phyloP scores from a whole-genome alignment of 306 rosid species.

The Parietaria judaica region DNA sequence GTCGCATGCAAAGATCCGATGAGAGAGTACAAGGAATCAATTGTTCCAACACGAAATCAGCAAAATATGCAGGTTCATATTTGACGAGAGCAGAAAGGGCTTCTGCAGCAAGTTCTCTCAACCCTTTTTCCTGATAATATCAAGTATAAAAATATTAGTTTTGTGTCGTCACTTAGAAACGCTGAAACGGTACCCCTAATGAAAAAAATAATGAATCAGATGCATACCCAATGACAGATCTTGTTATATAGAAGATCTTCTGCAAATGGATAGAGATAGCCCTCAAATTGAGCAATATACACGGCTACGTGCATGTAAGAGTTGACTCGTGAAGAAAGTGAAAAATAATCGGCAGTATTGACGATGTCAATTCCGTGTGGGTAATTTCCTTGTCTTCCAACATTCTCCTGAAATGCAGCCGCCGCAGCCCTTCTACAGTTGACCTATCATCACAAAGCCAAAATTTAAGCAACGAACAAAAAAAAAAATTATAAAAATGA shows the following conservation, averaged over 20 bases:
- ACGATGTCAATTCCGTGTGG: slow-evolving; percentile 97
- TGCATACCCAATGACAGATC: slow-evolving; percentile 89
- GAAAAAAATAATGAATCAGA: slow-evolving; percentile 9
- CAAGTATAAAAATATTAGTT: slow-evolving; percentile 12
- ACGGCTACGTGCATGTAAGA: slow-evolving; percentile 73
- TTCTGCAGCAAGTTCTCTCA: slow-evolving; percentile 89
- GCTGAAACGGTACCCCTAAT: slow-evolving; percentile 11
- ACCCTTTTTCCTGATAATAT: slow-evolving; percentile 69
- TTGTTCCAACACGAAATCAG: slow-evolving; percentile 52
- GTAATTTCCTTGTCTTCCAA: slow-evolving; percentile 93
- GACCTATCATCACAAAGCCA: slow-evolving; percentile 53
- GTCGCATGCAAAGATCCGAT: slow-evolving; percentile 92
- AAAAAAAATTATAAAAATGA: background rate
- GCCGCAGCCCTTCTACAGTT: slow-evolving; percentile 99
- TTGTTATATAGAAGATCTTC: slow-evolving; percentile 76
- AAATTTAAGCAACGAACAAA: slow-evolving; percentile 3
- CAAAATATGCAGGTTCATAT: slow-evolving; percentile 68
- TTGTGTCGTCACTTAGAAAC: slow-evolving; percentile 2
- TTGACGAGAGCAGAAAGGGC: slow-evolving; percentile 80
- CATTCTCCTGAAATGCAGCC: slow-evolving; percentile 98
- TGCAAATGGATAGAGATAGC: slow-evolving; percentile 69
- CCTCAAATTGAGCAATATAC: slow-evolving; percentile 72
- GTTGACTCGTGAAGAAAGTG: slow-evolving; percentile 78
- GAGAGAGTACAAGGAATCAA: slow-evolving; percentile 82
- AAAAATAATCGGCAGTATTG: slow-evolving; percentile 83